Evolutionary conservation across 1,284 basidiomycete genomes (phyloP).

Genomic region (Mycosarcoma mackinlayi): DNA sequence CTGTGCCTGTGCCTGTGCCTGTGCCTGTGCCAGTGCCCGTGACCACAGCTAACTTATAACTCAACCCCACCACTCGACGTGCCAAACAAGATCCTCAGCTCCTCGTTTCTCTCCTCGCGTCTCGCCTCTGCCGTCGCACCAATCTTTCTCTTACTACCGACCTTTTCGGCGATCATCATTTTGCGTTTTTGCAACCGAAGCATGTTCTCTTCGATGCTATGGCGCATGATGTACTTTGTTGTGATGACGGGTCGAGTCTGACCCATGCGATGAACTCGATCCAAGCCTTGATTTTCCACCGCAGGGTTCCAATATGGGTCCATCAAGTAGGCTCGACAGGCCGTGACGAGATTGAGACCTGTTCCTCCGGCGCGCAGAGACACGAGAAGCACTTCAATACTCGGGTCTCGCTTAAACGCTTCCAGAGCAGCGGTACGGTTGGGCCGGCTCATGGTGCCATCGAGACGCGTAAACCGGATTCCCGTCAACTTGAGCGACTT

Average conservation of each 20-base stretch:
- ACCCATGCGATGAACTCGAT: conserved; percentile 65
- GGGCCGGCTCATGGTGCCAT: conserved; percentile 62
- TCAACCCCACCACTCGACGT: conserved; percentile 29
- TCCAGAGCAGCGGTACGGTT: conserved; percentile 55
- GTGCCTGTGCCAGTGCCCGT: too few relatives aligned
- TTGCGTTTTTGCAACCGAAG: conserved; percentile 63
- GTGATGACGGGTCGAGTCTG: conserved; percentile 62
- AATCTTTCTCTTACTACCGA: conserved; percentile 48
- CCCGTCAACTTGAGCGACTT: conserved; percentile 55
- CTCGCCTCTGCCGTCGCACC: conserved; percentile 9
- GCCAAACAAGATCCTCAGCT: conserved; percentile 56
- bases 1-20: not conserved
- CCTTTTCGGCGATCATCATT: conserved; percentile 63
- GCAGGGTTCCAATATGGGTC: conserved; percentile 98
- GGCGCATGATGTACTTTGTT: conserved; percentile 64
- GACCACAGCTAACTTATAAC: too few relatives aligned
- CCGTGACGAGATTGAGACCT: conserved; percentile 77
- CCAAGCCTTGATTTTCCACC: conserved; percentile 74
- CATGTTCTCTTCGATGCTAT: conserved; percentile 68
- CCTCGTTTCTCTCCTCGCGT: conserved; percentile 47
- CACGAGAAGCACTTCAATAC: conserved; percentile 63
- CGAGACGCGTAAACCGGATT: conserved; percentile 57
- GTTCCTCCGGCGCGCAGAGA: conserved; percentile 66
- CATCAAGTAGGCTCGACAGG: conserved; percentile 84
- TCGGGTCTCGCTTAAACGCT: conserved; percentile 54